Evolutionary conservation across 1,139 yeast species (phyloP), one percentile per base, ranked within the genome.

Genomic region (Yamadazyma epiphylla): DNA sequence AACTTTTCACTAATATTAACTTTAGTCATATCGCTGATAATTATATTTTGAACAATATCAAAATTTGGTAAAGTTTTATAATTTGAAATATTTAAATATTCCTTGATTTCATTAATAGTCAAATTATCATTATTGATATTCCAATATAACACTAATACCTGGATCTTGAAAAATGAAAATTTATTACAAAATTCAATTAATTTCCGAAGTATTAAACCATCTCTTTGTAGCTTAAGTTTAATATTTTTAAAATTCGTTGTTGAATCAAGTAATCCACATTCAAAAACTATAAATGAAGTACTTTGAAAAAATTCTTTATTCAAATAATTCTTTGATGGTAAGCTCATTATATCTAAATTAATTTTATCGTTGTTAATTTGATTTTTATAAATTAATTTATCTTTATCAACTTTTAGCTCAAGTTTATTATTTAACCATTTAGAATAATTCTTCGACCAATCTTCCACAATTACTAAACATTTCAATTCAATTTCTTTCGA

Each of bases 381-480:
- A 22, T 51, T 51, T 26, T 54, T 58, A 37, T 65, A 68, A 10
- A 53, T 44, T 19, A 42, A 36, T 28, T 43, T 46, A n/a, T 51
- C 53, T 7, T 38, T 36, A 37, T 64, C 58, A 2, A 55, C 48
- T 28, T 46, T 47, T 24, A 73, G 47, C 7, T 47, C 43, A 12
- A 72, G 48, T 41, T 70, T 70, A 3, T 59, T 59, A 22, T 58
- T 56, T 25, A 73, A 52, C 79, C 79, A 73, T 39, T 60, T 64
- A 3, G 76, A 64, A 37, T 59, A 62, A 5, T 60, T 46, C 7
- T 53, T 43, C 4, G 48, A 29, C 74, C 76, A 70, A 37, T 69
- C 53, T 35, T 70, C 74, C 5, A 69, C 72, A 10, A 71, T 53
- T 8, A 70, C 42, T 22, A 73, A 43, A 37, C 62, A 58, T 27